Base-by-base conservation (phyloP, 2,329 filamentous ascomycete genomes). In the Aspergillus fischeri region DNA sequence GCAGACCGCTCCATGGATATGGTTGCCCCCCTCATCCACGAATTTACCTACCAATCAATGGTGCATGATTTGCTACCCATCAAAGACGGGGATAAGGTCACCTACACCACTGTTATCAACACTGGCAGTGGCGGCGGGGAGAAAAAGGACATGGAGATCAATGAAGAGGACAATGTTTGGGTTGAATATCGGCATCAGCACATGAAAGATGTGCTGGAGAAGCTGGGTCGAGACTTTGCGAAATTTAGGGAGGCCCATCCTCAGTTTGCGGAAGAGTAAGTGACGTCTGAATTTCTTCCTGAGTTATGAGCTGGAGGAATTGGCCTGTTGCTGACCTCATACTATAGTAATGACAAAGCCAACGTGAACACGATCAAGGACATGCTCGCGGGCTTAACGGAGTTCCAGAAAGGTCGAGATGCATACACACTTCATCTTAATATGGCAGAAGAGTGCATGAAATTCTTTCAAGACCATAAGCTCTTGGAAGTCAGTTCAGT, bases 31-130 rank as follows among this genome's bases (percentile, higher is more conserved):
- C 77, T 97, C 10, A 71, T 97, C 3, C 94, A 99, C 75, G 94
- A 99, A 69, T 97, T 99, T 71, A 97, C 94, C 11, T 99, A 97
- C 72, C 94, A 99, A 75, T 92, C 94, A 52, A 97, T 99, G 93
- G 93, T 91, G 3, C 91, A 97, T 73, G 94, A 99, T 70, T 79
- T 99, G 8, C 78, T 99, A 29, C 89, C 89, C 0, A 91, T 99
- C 69, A 87, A 89, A 66, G 94, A 97, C 54, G 88, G 85, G 25
- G 92, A 96, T 63, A 96, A 94, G 72, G 83, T 95, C 9, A 91
- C 88, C 0, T 99, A 92, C 71, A 88, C 87, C 63, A 92, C 92
- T 53, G 79, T 83, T 1, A 80, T 94, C 61, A 94, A 96, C 63
- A 85, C 92, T 65, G 90, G 89, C 9, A 81, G 83, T 3, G 75